phyloP scores from a whole-genome alignment of 2,329 filamentous ascomycete genomes.

The Trichoderma lentiforme region DNA sequence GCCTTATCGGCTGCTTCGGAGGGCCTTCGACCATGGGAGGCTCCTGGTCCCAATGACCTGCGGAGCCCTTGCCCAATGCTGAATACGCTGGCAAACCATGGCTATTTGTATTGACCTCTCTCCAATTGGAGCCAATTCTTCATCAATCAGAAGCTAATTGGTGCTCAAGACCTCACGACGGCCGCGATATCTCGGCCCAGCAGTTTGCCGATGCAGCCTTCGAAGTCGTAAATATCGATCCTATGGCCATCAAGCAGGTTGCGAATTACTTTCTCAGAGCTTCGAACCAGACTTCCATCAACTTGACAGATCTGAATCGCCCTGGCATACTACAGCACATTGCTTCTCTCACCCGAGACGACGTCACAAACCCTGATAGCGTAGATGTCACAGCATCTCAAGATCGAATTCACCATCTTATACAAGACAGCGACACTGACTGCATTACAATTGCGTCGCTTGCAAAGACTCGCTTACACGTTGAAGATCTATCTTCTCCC shows the following conservation, averaged over 20 bases:
- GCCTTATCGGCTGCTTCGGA: background rate
- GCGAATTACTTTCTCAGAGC: conserved; percentile 16
- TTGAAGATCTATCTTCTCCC: conserved; percentile 18
- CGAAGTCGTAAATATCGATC: conserved; percentile 20
- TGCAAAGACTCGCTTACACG: conserved; percentile 16
- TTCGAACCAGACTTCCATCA: conserved; percentile 9
- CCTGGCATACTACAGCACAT: conserved; percentile 21
- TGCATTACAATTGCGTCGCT: conserved; percentile 16
- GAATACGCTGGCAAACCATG: conserved; percentile 26
- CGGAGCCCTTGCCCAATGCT: conserved; percentile 26
- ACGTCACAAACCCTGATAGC: conserved; percentile 6
- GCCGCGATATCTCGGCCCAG: conserved; percentile 21
- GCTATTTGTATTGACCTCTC: conserved; percentile 20
- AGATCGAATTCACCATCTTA: conserved; percentile 12
- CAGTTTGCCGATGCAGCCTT: conserved; percentile 22
- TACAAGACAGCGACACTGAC: conserved; percentile 18
- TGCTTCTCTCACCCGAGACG: conserved; percentile 19
- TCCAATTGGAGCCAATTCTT: background rate
- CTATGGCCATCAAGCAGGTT: conserved; percentile 1
- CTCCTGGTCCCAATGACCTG: conserved; percentile 18
- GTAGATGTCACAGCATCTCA: background rate
- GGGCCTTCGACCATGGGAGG: conserved; percentile 15
- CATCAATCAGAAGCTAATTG: background rate
- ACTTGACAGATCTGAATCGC: conserved; percentile 19
- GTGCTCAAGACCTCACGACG: conserved; percentile 19